These are phyloP conservation scores for Phytophthora vignae DNA, from an alignment of 352 stramenopile species.

Conservation along the genomic window DNA sequence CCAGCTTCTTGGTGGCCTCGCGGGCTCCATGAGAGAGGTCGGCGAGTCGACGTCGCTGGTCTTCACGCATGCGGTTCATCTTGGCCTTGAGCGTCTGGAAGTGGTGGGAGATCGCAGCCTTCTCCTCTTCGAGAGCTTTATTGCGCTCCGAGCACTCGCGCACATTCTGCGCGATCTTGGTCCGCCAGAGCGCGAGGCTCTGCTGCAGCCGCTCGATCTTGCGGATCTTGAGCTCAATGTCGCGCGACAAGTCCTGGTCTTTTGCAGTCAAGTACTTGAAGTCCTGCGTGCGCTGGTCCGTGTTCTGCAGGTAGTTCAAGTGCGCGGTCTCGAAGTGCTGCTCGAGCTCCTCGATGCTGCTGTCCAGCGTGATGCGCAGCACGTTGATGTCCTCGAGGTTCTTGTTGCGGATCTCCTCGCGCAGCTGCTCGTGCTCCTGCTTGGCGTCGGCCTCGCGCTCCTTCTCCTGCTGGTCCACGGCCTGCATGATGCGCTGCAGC, in stretches of 20 bases:
- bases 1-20: conserved; percentile 76
- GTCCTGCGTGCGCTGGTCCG: conserved; percentile 93
- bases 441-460: conserved; percentile 77
- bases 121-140: conserved; percentile 89
- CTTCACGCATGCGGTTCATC: conserved; percentile 91
- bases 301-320: conserved; percentile 94
- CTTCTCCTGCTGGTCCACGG: conserved; percentile 87
- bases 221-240: conserved; percentile 94
- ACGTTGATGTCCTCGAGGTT: conserved; percentile 97
- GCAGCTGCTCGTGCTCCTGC: conserved; percentile 89
- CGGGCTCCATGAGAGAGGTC: conserved; percentile 86
- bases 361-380: conserved; percentile 93
- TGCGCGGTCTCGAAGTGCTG: conserved; percentile 95
- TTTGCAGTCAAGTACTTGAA: conserved; percentile 96
- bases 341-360: conserved; percentile 94
- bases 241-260: conserved; percentile 92
- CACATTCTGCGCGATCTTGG: conserved; percentile 93
- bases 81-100: conserved; percentile 91
- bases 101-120: conserved; percentile 82
- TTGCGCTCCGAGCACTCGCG: conserved; percentile 92
- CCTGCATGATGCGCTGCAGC: conserved; percentile 87
- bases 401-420: conserved; percentile 95
- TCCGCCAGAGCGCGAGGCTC: conserved; percentile 90
- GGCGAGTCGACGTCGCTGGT: conserved; percentile 80
- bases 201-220: conserved; percentile 94